Evolutionary conservation across 2,329 filamentous ascomycete genomes (phyloP), one percentile per base, ranked within the genome.

Genomic region (Chrysosphaeria jannelii): DNA sequence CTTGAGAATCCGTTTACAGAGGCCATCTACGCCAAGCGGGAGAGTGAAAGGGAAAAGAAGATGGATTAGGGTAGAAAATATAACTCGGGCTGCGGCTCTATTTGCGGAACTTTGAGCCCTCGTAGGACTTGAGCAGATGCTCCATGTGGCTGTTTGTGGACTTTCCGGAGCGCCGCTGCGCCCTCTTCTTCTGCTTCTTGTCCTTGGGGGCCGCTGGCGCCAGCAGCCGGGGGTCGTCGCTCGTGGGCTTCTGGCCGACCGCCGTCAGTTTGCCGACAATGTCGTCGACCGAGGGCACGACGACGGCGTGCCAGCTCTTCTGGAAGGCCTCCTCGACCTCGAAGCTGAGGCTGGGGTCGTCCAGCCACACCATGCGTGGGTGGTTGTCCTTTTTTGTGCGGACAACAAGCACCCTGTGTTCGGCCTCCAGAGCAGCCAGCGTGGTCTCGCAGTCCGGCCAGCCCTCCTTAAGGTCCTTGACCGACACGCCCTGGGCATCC

Each of bases 1-100:
- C 90, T 65, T 48, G 81, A 93, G 52, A 81, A 93, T 45, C 81
- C 81, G 4, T 97, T 93, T 47, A 97, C 85, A 5, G 62, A 64
- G 3, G 72, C 59, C 33, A 97, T 97, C 39, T 97, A 93, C 44
- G 70, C 68, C 33, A 88, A 85, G 62, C 57, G 74, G 29, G 71
- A 78, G 27, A 46, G 46, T 27, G 52, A 61, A n/a, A n/a, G n/a
- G n/a, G n/a, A n/a, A n/a, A n/a, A n/a, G n/a, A n/a, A n/a, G n/a
- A n/a, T n/a, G n/a, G n/a, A n/a, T n/a, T n/a, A n/a, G n/a, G n/a
- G n/a, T n/a, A n/a, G n/a, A n/a, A n/a, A n/a, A n/a, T n/a, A n/a
- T n/a, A n/a, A n/a, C n/a, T n/a, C n/a, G n/a, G n/a, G n/a, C n/a
- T n/a, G n/a, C n/a, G n/a, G n/a, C n/a, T n/a, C n/a, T n/a, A n/a